A percentile compares a stretch with the other conserved stretches of the same genome.
Conservation (phyloP, 495 filamentous ascomycete species). For the Saxophila tyrrhenica region DNA sequence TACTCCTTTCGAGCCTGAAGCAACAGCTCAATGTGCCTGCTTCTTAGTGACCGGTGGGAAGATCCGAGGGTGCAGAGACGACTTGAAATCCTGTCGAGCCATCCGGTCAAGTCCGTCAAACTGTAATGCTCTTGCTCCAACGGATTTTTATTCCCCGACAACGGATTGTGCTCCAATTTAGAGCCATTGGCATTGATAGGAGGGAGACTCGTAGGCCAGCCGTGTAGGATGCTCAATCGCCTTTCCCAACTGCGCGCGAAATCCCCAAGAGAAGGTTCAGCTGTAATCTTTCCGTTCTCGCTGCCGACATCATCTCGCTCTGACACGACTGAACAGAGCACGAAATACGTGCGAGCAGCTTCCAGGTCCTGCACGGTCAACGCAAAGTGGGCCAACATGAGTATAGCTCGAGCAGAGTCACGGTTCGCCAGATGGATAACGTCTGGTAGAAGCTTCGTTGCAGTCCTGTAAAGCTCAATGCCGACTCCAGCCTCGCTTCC, state of each 20-base stretch:
- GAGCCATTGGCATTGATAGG: not conserved
- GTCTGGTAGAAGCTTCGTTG: slow-evolving; percentile 39
- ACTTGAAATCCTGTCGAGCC: not conserved
- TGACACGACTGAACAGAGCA: not conserved
- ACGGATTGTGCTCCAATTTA: not conserved
- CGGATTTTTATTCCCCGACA: too few species aligned
- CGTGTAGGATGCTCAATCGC: not conserved
- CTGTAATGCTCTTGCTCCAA: not conserved
- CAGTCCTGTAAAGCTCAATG: slow-evolving; percentile 42
- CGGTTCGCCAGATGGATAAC: slow-evolving; percentile 43
- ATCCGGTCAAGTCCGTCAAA: not conserved
- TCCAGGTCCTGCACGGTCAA: slow-evolving; percentile 40
- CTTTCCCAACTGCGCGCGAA: not conserved
- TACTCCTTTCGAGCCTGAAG: not conserved
- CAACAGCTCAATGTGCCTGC: not conserved
- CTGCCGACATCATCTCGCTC: not conserved
- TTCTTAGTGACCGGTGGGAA: not conserved
- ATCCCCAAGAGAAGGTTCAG: not conserved
- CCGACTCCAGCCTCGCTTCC: slow-evolving; percentile 38
- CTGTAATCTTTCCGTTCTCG: not conserved
- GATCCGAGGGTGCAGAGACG: not conserved
- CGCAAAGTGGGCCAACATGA: slow-evolving; percentile 40
- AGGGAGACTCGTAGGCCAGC: not conserved
- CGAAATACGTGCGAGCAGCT: slow-evolving; percentile 35
- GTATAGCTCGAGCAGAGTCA: slow-evolving; percentile 41